These are phyloP conservation scores for Chaetomiaceae sp. DNA, from an alignment of 2,329 filamentous ascomycete genomes.

Conservation along the genomic window DNA sequence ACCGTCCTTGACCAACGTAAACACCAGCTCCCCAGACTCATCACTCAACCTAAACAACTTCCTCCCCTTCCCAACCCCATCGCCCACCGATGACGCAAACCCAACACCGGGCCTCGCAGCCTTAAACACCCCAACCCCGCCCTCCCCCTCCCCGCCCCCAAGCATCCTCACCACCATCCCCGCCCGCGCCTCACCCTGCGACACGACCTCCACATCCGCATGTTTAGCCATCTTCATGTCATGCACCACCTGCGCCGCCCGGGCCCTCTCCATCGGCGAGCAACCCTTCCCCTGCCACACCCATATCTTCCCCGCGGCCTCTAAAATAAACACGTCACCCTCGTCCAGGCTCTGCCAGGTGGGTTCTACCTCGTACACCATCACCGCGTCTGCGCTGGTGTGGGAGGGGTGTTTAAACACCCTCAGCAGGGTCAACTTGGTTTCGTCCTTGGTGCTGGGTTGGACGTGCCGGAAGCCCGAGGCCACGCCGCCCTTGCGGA, in stretches of 20 bases:
- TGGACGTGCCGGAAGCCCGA: slow-evolving; percentile 5
- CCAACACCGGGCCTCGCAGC: neutral
- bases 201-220: slow-evolving; percentile 9
- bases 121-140: neutral
- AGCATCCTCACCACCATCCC: neutral
- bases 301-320: slow-evolving; percentile 1
- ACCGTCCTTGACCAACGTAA: neutral
- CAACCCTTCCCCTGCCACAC: slow-evolving; percentile 7
- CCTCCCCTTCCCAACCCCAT: neutral
- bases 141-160: slow-evolving; percentile 32
- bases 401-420: neutral
- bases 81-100: neutral
- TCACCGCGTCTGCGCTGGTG: neutral
- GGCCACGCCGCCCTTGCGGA: slow-evolving; percentile 1
- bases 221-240: slow-evolving; percentile 2
- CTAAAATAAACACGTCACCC: slow-evolving; percentile 4
- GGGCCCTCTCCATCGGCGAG: slow-evolving; percentile 8
- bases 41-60: slow-evolving; percentile 9
- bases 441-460: neutral
- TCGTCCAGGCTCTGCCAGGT: neutral
- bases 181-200: slow-evolving; percentile 1
- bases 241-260: slow-evolving; percentile 6
- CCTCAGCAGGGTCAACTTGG: neutral
- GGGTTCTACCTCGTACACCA: slow-evolving; percentile 4
- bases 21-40: neutral